Percentiles rank a stretch among this genome's conserved stretches.
Evolutionary conservation across 208 protist genomes (phyloP).

Genomic region (Angomonas desouzai): DNA sequence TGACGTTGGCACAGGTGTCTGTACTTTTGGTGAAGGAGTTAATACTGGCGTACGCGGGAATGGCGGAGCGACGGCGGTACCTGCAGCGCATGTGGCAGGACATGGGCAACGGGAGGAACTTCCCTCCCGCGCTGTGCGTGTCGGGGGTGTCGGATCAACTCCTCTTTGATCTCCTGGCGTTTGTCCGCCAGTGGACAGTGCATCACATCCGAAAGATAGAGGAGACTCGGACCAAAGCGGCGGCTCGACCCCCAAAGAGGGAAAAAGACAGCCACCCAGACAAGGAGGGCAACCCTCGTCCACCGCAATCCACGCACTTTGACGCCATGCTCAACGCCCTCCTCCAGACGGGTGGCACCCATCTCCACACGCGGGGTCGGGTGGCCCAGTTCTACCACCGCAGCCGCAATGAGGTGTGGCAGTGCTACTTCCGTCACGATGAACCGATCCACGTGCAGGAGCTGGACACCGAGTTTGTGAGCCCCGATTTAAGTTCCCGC

Average conservation of each 20-base stretch:
- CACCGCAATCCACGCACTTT: not conserved
- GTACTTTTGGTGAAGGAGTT: constrained; percentile 34
- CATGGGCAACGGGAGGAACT: not conserved
- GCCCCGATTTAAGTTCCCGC: not conserved
- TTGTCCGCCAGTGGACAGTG: not conserved
- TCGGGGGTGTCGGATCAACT: constrained; percentile 6
- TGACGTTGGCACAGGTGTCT: constrained; percentile 14
- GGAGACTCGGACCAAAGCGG: not conserved
- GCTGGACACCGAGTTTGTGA: not conserved
- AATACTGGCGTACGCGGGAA: constrained; percentile 20
- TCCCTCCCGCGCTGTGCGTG: not conserved
- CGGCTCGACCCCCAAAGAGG: not conserved
- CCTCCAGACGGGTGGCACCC: not conserved
- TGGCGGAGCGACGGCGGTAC: constrained; percentile 19
- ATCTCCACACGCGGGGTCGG: not conserved
- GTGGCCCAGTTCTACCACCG: constrained; percentile 4
- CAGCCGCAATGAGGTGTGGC: constrained; percentile 1
- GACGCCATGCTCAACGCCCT: not conserved
- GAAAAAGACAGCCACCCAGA: not conserved
- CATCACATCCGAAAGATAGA: not conserved
- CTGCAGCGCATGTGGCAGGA: not conserved
- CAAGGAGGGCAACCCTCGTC: not conserved
- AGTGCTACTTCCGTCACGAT: not conserved
- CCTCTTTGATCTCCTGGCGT: constrained; percentile 20
- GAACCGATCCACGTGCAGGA: not conserved